Evolutionary conservation across 257 asterid species (phyloP).

Genomic region (Solanum rostratum): DNA sequence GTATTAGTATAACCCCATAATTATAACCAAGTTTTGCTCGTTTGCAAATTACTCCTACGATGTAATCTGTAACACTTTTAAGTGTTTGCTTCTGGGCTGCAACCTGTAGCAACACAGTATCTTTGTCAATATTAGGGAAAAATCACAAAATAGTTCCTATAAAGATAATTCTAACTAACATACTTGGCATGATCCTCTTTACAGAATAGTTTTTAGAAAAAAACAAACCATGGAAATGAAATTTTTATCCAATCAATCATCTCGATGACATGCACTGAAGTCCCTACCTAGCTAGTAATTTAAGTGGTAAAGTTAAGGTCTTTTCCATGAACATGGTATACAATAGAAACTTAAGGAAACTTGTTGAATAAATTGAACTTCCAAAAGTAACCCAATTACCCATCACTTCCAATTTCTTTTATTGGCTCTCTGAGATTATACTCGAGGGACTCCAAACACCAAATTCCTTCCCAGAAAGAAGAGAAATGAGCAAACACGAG

Average conservation of each 20-base stretch:
- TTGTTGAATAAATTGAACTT: neutral
- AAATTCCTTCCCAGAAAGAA: neutral
- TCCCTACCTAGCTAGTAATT: neutral
- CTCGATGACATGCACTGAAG: neutral
- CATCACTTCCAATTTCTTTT: neutral
- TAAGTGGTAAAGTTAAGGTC: neutral
- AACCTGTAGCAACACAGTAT: constrained; percentile 37
- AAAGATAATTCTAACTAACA: neutral
- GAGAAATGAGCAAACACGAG: neutral
- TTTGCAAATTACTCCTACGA: constrained; percentile 71
- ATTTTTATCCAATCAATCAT: neutral
- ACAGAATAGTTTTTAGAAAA: neutral
- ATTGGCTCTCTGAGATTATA: neutral
- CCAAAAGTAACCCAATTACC: neutral
- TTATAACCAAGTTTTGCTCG: constrained; percentile 84
- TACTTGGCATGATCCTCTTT: neutral
- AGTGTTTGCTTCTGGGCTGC: constrained; percentile 84
- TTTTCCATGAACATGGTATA: neutral
- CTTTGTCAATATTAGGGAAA: neutral
- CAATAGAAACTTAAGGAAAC: neutral
- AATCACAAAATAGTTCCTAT: neutral
- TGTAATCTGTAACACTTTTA: constrained; percentile 75
- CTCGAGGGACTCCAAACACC: neutral
- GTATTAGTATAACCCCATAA: constrained; percentile 95
- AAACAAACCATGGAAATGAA: neutral